These are phyloP conservation scores for Daldinia concentrica DNA, from an alignment of 495 filamentous ascomycete genomes.

Conservation along the genomic window DNA sequence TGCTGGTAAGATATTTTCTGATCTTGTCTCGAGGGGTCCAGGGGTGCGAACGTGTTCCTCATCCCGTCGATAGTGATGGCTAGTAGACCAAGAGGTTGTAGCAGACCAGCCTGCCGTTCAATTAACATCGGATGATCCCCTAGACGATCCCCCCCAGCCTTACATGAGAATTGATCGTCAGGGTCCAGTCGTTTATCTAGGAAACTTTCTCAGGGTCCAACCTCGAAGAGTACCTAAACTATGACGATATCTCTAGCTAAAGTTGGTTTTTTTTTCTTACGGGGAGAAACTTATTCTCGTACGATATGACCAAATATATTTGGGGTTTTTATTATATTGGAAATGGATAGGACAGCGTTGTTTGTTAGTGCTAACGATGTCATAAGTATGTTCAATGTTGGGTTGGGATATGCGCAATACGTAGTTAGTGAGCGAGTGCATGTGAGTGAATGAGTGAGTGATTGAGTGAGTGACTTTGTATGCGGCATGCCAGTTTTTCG, in stretches of 20 bases:
- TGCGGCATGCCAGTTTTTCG: not conserved
- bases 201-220: slow-evolving; percentile 6
- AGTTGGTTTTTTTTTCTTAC: not conserved
- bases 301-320: not conserved
- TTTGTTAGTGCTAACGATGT: not conserved
- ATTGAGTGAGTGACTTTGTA: too few species aligned
- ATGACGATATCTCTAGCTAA: slow-evolving; percentile 8
- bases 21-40: not conserved
- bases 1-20: not conserved
- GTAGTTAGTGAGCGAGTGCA: too few species aligned
- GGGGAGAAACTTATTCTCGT: not conserved
- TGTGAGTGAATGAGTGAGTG: too few species aligned
- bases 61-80: not conserved
- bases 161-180: slow-evolving; percentile 32
- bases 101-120: not conserved
- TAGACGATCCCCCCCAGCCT: slow-evolving; percentile 25
- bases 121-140: slow-evolving; percentile 10
- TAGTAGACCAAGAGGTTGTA: not conserved
- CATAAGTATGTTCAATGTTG: not conserved
- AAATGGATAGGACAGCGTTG: not conserved
- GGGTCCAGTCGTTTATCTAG: slow-evolving; percentile 31
- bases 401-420: not conserved
- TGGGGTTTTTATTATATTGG: not conserved
- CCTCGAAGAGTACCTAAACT: not conserved
- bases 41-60: not conserved